Base-by-base conservation (phyloP, 1,139 yeast genomes). In the Lodderomyces pseudojiufengensis region DNA sequence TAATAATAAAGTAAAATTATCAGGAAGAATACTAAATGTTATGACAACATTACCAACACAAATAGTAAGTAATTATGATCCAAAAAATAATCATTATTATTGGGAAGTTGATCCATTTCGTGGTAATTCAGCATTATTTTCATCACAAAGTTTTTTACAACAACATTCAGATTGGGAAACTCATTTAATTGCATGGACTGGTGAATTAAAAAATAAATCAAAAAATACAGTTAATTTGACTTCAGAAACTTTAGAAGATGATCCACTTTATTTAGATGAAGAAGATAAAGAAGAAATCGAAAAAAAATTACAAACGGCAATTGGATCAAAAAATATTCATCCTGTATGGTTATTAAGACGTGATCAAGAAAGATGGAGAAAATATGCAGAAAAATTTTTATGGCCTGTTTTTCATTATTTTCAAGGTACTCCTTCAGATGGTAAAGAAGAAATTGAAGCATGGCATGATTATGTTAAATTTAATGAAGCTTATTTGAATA, bases 341-440 rank as follows among this genome's bases (percentile, higher is more conserved):
- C 96, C 97, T 0, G 84, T 90, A 33, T 88, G 96, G 95, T 66
- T 88, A 31, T 66, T 83, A 41, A 70, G 90, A 45, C 72, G 79
- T 46, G 84, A 84, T 55, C 82, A 76, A 50, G 77, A 73, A 51
- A 66, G 92, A 50, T 92, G 97, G 95, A 70, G 95, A 50, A 69
- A 70, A 42, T 90, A 87, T 55, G 95, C 97, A 0, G 98, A 92
- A 54, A 79, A 84, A 49, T 82, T 82, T 16, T 67, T 94, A 31
- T 94, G 98, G 97, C 96, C 97, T 1, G 83, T 87, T 3, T 80
- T 90, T 59, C 98, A 94, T 57, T 92, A 92, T 61, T 85, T 90
- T 55, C 84, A 86, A 60, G 83, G 81, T 36, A 76, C 78, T 29
- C 64, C 70, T 0, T 56, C 63, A 1, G 84, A 84, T 52, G 92